phyloP scores from a whole-genome alignment of 75 land plant genomes.

The Ceratopteris richardii region DNA sequence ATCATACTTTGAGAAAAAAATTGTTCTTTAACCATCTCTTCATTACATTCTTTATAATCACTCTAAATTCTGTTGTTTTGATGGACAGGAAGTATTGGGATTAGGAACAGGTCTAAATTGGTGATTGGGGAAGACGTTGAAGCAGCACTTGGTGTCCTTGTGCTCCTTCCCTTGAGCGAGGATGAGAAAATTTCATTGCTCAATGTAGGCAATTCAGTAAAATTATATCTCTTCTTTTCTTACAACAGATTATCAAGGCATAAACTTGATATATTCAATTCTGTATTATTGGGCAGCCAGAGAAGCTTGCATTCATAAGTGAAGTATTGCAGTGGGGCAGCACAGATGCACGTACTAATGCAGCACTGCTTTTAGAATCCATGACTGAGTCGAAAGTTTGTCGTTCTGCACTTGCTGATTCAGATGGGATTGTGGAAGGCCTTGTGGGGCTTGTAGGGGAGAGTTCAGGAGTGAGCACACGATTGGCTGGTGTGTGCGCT shows the following conservation, averaged over 20 bases:
- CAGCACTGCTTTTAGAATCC: slow-evolving; percentile 19
- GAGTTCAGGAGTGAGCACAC: slow-evolving; percentile 14
- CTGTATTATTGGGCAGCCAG: slow-evolving; percentile 13
- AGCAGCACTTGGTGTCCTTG: no score
- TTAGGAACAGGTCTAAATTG: no score
- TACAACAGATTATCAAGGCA: neutral
- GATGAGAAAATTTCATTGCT: neutral
- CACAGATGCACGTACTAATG: slow-evolving; percentile 22
- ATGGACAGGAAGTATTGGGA: no score
- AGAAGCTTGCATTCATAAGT: slow-evolving; percentile 6
- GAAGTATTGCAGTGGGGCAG: slow-evolving; percentile 22
- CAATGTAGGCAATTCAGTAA: slow-evolving; percentile 14
- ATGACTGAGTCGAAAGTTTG: slow-evolving; percentile 24
- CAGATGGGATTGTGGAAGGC: slow-evolving; percentile 6
- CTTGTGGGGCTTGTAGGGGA: slow-evolving; percentile 17
- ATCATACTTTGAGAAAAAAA: no score
- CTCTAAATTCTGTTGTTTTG: no score
- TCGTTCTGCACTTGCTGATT: slow-evolving; percentile 10
- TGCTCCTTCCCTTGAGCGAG: no score
- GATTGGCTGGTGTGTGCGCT: slow-evolving; percentile 27
- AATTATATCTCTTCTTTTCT: slow-evolving; percentile 15
- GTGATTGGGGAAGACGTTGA: no score
- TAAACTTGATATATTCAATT: slow-evolving; percentile 17
- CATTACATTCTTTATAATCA: no score
- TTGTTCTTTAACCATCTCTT: no score